Base-by-base conservation (phyloP, 2,329 filamentous ascomycete species). In the Colletotrichum tamarilloi region DNA sequence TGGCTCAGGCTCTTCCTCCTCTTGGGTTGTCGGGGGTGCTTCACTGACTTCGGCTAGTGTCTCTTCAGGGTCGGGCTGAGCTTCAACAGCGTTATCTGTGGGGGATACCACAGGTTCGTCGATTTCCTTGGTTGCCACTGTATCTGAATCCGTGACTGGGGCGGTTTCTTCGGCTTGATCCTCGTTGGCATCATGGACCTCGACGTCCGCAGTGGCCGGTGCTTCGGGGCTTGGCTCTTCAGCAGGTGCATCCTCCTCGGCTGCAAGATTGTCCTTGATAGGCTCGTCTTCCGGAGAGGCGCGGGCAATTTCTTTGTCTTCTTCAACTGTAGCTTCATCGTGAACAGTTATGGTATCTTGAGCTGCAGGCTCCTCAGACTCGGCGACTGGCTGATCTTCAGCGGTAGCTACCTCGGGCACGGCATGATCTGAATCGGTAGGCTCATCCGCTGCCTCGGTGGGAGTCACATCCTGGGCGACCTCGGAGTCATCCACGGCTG, bases 21-120 rank as follows among this genome's bases (percentile, higher is more conserved):
- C 72, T 22, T 67, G 68, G 22, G 52, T 49, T 35, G 19, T 74
- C 57, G 24, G 68, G 63, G 58, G 26, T 62, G 38, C 12, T 42
- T 72, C 68, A 72, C 62, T 72, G 62, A 74, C 68, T 70, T 73
- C 70, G 46, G 35, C 70, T 58, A 49, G 60, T 24, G 12, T 26
- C 38, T 73, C 70, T 12, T 65, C 46, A 38, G 56, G 28, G 2
- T 82, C 82, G 0, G 77, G 79, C 57, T 84, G 79, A 32, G 80
- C 77, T 71, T 84, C 82, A 4, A 83, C 72, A 7, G 77, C 75
- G 9, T 60, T 30, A 9, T 52, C 35, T 5, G 32, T 19, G 19
- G 26, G 32, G 14, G 16, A 14, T 4, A 8, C n/a, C 12, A 22
- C 63, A 49, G 53, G 58, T 3, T 46, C 42, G 0, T 32, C 26